phyloP scores from a whole-genome alignment of 176 grass and related monocot species.

The Cenchrus fungigraminus region DNA sequence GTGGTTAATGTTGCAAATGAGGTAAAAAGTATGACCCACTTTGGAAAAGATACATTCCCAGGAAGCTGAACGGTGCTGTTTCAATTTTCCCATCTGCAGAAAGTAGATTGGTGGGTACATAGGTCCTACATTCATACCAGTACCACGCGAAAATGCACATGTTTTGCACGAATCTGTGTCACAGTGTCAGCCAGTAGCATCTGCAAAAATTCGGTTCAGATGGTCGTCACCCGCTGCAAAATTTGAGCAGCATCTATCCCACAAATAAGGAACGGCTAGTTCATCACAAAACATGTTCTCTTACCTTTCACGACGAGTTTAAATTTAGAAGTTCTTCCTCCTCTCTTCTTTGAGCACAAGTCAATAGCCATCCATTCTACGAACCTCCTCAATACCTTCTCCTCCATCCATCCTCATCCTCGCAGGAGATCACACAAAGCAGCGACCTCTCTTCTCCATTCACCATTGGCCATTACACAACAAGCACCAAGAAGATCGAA shows the following conservation, averaged over 20 bases:
- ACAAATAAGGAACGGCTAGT: no score
- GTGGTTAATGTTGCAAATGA: background rate
- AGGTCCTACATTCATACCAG: no score
- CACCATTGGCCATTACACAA: background rate
- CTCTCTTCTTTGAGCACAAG: background rate
- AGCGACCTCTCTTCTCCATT: background rate
- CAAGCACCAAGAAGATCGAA: background rate
- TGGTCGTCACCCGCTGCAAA: no score
- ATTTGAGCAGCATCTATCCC: no score
- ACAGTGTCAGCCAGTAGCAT: no score
- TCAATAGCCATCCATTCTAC: background rate
- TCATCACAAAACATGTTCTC: background rate
- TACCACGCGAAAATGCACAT: no score
- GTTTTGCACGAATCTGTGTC: no score
- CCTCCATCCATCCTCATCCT: slow-evolving; percentile 27
- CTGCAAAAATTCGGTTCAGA: no score
- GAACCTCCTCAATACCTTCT: background rate
- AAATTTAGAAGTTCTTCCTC: background rate
- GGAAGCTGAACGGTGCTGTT: background rate
- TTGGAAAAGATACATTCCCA: background rate
- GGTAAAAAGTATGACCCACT: background rate
- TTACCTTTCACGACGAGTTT: background rate
- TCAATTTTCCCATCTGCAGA: background rate
- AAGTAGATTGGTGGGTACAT: no score
- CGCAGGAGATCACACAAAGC: no score